Percentiles rank a stretch among this genome's conserved stretches.
These are phyloP conservation scores for Fusarium chaquense DNA, from an alignment of 2,329 filamentous ascomycete species.

Conservation along the genomic window DNA sequence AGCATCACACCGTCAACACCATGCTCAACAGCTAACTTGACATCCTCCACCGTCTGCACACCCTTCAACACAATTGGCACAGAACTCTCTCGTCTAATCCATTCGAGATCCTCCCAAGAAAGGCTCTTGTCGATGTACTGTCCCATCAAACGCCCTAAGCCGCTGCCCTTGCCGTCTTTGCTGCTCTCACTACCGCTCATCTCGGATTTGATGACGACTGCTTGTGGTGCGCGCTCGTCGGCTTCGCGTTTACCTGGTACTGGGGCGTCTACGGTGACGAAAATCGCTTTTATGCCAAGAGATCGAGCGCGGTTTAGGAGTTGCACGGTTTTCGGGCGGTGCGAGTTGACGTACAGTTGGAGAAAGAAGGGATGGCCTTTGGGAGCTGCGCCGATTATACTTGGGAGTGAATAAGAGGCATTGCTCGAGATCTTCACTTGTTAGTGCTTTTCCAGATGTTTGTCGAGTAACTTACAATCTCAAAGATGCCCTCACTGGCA, in stretches of 20 bases:
- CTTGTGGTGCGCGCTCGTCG: constrained; percentile 64
- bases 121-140: constrained; percentile 65
- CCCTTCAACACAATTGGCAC: constrained; percentile 69
- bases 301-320: constrained; percentile 56
- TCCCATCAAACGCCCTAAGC: constrained; percentile 64
- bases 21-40: constrained; percentile 60
- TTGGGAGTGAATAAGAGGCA: constrained; percentile 44
- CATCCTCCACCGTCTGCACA: constrained; percentile 68
- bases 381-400: constrained; percentile 43
- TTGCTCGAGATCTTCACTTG: constrained; percentile 44
- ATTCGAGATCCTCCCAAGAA: constrained; percentile 64
- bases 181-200: constrained; percentile 57
- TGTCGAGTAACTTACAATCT: constrained; percentile 35
- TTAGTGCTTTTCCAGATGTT: not conserved
- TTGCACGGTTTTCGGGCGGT: constrained; percentile 61
- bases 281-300: constrained; percentile 63
- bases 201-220: constrained; percentile 55
- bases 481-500: constrained; percentile 46
- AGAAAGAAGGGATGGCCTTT: constrained; percentile 45
- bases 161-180: constrained; percentile 66
- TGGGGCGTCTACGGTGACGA: constrained; percentile 68
- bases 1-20: constrained; percentile 67
- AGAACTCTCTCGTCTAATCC: constrained; percentile 60
- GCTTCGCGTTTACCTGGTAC: constrained; percentile 68
- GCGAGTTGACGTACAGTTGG: constrained; percentile 66